These are phyloP conservation scores for Claviceps sp. DNA, from an alignment of 2,329 filamentous ascomycete species.

Conservation along the genomic window DNA sequence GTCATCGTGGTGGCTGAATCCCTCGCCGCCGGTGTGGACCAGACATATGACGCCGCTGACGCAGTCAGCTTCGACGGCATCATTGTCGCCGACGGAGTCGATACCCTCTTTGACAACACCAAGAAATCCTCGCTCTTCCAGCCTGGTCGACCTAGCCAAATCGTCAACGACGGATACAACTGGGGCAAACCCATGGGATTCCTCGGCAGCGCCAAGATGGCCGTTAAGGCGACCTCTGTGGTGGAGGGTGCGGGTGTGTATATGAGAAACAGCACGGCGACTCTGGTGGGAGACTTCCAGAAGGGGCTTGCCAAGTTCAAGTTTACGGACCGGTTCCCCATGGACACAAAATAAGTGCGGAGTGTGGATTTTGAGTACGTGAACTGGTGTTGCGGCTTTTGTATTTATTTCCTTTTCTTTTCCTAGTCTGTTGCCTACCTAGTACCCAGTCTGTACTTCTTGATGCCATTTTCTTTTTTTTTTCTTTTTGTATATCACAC, in stretches of 20 bases:
- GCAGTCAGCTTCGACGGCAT: constrained; percentile 50
- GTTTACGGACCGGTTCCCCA: constrained; percentile 50
- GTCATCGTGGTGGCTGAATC: constrained; percentile 48
- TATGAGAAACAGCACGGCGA: constrained; percentile 17
- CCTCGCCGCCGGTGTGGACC: constrained; percentile 39
- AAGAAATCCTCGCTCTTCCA: constrained; percentile 45
- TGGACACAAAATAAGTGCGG: constrained; percentile 26
- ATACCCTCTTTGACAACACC: constrained; percentile 33
- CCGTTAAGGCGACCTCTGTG: constrained; percentile 32
- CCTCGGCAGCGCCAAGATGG: constrained; percentile 30
- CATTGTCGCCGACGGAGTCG: constrained; percentile 42
- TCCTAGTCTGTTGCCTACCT: background rate
- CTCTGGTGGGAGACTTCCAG: constrained; percentile 33
- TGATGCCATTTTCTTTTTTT: background rate
- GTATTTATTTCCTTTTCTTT: background rate
- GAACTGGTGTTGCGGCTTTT: constrained; percentile 5
- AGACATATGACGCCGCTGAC: constrained; percentile 52
- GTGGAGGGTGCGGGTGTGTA: constrained; percentile 29
- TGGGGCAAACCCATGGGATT: constrained; percentile 59
- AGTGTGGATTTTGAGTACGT: background rate
- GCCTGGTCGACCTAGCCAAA: constrained; percentile 47
- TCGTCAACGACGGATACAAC: constrained; percentile 47
- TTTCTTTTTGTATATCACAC: background rate
- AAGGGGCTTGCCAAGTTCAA: constrained; percentile 50
- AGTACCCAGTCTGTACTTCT: background rate